Evolutionary conservation across 768 basidiomycete genomes (phyloP), one percentile per base, ranked within the genome.

Genomic region (Chalciporus sphaerocephalus): DNA sequence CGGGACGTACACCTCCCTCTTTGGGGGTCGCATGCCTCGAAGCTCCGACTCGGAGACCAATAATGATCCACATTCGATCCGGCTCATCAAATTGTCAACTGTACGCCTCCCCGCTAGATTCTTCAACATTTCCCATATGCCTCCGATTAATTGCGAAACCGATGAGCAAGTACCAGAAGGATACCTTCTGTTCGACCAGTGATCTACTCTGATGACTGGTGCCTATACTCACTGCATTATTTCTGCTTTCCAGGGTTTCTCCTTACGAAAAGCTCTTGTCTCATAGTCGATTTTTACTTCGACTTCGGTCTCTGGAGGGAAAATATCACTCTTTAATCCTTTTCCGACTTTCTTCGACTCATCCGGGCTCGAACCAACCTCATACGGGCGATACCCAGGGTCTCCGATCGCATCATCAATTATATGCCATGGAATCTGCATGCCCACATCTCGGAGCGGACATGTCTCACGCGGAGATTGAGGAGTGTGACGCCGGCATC

Each of bases 371-470:
- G 28, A 39, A 20, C 28, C n/a, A 16, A 20, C 54, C 38, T 53
- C n/a, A 38, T 25, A n/a, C 9, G 22, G 10, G 34, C 41, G 16
- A 22, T 34, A 15, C 30, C 40, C 21, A 4, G 18, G n/a, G 16
- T 35, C 40, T 41, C 20, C 38, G 27, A 18, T 24, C 30, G 15
- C 30, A 33, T 27, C 16, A 52, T 39, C 67, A 87, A 53, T 69
- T 89, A 11, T 90, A 88, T 58, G 80, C 78, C 7, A 90, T 91
- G 87, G 87, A 90, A 62, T 78, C 84, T 5, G 78, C 74, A 9
- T 90, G 87, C 60, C 87, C 87, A 4, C 88, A 91, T 67, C 73
- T 89, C 7, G 86, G 87, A 32, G 87, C 86, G 17, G 86, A 89
- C 44, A 72, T 89, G 64, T 84, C 82, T 12, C 85, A 88, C 68